phyloP scores from a whole-genome alignment of 371 early-diverging fungal genomes.

The Cokeromyces recurvatus region DNA sequence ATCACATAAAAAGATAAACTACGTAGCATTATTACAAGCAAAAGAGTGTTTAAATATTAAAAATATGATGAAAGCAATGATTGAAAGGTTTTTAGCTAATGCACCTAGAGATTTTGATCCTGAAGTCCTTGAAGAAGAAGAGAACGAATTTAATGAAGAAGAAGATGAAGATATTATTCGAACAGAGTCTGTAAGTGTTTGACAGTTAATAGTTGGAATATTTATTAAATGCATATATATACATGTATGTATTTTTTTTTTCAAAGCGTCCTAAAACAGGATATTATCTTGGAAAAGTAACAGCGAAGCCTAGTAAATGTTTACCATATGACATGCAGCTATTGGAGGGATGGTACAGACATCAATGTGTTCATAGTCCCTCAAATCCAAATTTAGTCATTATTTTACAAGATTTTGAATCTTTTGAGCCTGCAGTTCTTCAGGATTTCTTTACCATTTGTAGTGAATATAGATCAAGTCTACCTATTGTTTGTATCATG shows the following conservation, averaged over 20 bases:
- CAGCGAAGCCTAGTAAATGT: conserved; percentile 17
- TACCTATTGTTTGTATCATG: conserved; percentile 80
- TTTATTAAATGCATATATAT: too few relatives aligned
- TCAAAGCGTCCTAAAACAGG: background rate
- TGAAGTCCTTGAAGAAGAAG: conserved; percentile 18
- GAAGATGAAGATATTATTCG: conserved; percentile 18
- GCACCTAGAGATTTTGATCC: conserved; percentile 5
- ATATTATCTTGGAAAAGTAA: conserved; percentile 5
- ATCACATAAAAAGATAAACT: conserved; percentile 27
- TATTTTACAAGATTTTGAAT: conserved; percentile 84
- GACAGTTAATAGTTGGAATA: too few relatives aligned
- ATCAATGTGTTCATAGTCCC: conserved; percentile 10
- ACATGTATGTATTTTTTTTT: too few relatives aligned
- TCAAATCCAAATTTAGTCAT: conserved; percentile 55
- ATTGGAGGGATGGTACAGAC: conserved; percentile 62
- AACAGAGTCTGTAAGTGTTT: too few relatives aligned
- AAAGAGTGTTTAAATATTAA: conserved; percentile 59
- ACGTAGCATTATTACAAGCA: conserved; percentile 64
- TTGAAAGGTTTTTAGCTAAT: conserved; percentile 50
- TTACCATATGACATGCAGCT: conserved; percentile 58
- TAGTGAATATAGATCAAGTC: conserved; percentile 61
- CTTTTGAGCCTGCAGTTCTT: conserved; percentile 68
- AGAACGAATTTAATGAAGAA: conserved; percentile 22
- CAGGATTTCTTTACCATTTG: conserved; percentile 74
- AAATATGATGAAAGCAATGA: conserved; percentile 53